Conservation (phyloP, 495 filamentous ascomycete species). For the Penicillium manginii region DNA sequence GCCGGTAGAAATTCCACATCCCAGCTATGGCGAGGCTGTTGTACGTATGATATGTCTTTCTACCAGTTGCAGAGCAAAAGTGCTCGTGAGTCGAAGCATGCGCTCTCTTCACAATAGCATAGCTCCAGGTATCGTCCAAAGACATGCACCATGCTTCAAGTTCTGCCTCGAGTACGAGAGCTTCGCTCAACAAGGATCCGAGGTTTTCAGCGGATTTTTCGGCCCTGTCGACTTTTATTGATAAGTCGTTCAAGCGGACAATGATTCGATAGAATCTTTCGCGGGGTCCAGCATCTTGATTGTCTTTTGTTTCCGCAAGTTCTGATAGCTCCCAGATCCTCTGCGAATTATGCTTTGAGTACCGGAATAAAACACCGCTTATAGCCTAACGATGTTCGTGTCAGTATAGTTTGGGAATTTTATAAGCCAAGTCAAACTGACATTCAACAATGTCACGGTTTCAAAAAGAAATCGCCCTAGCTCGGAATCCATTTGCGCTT, state of each 20-base stretch:
- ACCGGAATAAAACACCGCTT: constrained; percentile 15
- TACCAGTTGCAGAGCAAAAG: neutral
- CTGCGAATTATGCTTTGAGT: constrained; percentile 3
- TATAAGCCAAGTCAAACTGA: neutral
- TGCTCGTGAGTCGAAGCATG: neutral
- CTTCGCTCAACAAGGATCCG: constrained; percentile 5
- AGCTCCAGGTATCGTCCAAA: constrained; percentile 7
- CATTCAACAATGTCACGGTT: constrained; percentile 15
- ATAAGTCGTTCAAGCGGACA: constrained; percentile 11
- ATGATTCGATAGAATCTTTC: constrained; percentile 16
- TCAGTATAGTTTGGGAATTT: neutral
- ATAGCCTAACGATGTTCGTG: constrained; percentile 14
- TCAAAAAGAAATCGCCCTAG: constrained; percentile 18
- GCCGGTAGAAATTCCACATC: constrained; percentile 23
- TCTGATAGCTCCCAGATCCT: constrained; percentile 15
- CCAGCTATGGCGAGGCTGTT: constrained; percentile 4
- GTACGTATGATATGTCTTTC: constrained; percentile 13
- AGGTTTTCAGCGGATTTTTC: neutral
- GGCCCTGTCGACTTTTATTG: constrained; percentile 10
- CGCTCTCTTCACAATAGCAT: neutral
- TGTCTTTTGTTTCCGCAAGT: constrained; percentile 3
- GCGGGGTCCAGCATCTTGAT: too few relatives aligned
- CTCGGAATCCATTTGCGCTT: constrained; percentile 11
- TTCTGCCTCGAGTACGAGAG: constrained; percentile 17
- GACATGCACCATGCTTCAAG: constrained; percentile 19